Percentiles rank a stretch among this genome's conserved stretches.
These are phyloP conservation scores for Mariannaea sp. DNA, from an alignment of 2,329 filamentous ascomycete species.

Conservation along the genomic window DNA sequence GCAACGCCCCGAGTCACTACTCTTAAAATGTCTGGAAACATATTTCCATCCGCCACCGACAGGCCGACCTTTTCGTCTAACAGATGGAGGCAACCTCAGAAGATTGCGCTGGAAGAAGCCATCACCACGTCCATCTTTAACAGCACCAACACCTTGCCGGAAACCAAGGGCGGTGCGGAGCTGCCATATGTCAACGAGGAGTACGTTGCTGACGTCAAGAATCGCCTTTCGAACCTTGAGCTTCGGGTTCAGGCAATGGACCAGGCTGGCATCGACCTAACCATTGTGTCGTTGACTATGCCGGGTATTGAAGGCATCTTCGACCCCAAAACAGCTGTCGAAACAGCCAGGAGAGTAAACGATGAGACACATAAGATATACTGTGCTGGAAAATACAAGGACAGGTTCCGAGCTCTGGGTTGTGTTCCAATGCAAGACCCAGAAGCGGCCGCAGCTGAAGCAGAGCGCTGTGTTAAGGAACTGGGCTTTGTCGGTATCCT, in stretches of 20 bases:
- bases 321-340: conserved; percentile 20
- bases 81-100: not conserved
- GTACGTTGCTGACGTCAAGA: not conserved
- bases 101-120: not conserved
- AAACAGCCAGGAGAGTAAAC: not conserved
- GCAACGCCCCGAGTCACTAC: no score
- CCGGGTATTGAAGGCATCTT: conserved; percentile 12
- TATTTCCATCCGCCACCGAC: no score
- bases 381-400: not conserved
- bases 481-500: conserved; percentile 39
- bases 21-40: no score
- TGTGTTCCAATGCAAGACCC: conserved; percentile 37
- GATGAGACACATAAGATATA: not conserved
- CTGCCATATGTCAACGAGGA: not conserved
- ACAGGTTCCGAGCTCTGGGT: conserved; percentile 35
- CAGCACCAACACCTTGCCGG: not conserved
- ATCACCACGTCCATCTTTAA: not conserved
- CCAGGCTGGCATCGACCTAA: not conserved
- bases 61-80: no score
- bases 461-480: conserved; percentile 35
- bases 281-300: conserved; percentile 9
- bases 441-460: conserved; percentile 33
- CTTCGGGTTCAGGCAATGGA: not conserved
- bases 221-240: not conserved
- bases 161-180: not conserved